A percentile compares a stretch with the other conserved stretches of the same genome.
Evolutionary conservation across 208 protist species (phyloP).

Genomic region (Vickermania ingenoplastis): DNA sequence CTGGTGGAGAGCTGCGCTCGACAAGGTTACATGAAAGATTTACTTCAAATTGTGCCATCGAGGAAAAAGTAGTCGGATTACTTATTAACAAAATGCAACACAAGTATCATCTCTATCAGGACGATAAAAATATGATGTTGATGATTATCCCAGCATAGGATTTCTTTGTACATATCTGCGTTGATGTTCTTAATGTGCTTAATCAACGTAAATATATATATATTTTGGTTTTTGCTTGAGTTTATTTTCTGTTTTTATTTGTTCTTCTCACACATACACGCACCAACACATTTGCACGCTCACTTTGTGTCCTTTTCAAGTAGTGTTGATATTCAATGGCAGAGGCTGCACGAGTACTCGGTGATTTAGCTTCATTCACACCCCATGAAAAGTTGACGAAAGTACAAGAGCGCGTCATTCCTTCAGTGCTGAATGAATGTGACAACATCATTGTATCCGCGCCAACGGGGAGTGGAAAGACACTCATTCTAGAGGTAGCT

Average conservation of each 20-base stretch:
- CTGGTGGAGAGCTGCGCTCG: slow-evolving; percentile 32
- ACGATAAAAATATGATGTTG: too few relatives aligned
- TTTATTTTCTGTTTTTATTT: neutral
- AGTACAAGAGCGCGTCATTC: slow-evolving; percentile 66
- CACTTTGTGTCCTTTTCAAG: too few relatives aligned
- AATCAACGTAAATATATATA: too few relatives aligned
- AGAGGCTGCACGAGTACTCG: slow-evolving; percentile 23
- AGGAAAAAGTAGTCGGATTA: too few relatives aligned
- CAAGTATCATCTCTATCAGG: too few relatives aligned
- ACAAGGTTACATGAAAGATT: slow-evolving; percentile 27
- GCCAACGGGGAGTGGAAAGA: slow-evolving; percentile 88
- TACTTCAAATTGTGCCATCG: too few relatives aligned
- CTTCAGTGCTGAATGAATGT: slow-evolving; percentile 31
- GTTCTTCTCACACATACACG: too few relatives aligned
- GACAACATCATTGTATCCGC: slow-evolving; percentile 72
- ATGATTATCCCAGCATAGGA: slow-evolving; percentile 1
- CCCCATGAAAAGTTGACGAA: slow-evolving; percentile 44
- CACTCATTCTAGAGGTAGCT: slow-evolving; percentile 78
- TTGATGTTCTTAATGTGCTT: slow-evolving; percentile 6
- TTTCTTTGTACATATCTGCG: slow-evolving; percentile 4
- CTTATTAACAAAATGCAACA: too few relatives aligned
- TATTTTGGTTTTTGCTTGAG: slow-evolving; percentile 1
- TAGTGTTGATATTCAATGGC: too few relatives aligned
- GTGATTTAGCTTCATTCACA: slow-evolving; percentile 34
- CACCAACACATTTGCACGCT: too few relatives aligned